phyloP scores from a whole-genome alignment of 2,329 filamentous ascomycete species.

The Phoma sp. region DNA sequence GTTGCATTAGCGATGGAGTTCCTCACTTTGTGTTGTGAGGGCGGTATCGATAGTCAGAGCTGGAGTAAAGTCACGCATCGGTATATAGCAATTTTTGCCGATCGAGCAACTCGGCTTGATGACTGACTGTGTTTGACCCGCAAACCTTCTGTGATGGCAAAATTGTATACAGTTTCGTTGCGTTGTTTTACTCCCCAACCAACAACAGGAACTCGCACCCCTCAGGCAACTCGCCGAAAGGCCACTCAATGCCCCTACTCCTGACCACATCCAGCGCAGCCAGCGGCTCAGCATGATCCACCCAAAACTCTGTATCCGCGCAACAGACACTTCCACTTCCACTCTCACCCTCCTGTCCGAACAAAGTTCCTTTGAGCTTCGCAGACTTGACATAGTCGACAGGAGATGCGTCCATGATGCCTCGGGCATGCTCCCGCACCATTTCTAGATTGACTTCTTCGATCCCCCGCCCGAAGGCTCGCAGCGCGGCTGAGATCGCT shows the following conservation, averaged over 20 bases:
- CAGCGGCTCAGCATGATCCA: neutral
- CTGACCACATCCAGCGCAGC: neutral
- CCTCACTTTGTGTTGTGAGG: neutral
- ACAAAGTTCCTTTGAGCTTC: neutral
- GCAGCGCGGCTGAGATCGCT: neutral
- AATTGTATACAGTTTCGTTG: too few relatives aligned
- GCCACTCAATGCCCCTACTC: neutral
- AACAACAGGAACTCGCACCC: neutral
- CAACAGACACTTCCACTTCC: neutral
- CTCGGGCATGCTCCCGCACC: neutral
- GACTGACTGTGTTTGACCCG: neutral
- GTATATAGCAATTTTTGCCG: neutral
- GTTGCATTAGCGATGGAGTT: slow-evolving; percentile 44
- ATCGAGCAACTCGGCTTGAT: neutral
- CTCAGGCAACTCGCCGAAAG: neutral
- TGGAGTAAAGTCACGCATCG: neutral
- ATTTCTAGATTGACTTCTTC: neutral
- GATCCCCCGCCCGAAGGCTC: neutral
- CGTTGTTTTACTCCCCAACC: neutral
- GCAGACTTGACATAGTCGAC: neutral
- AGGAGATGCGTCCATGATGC: neutral
- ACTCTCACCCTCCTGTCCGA: neutral
- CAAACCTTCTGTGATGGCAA: too few relatives aligned
- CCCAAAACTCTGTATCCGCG: slow-evolving; percentile 1
- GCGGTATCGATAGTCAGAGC: neutral